A percentile compares a stretch with the other conserved stretches of the same genome.
phyloP scores from a whole-genome alignment of 2,329 filamentous ascomycete genomes.

The Diaporthe caulivora region DNA sequence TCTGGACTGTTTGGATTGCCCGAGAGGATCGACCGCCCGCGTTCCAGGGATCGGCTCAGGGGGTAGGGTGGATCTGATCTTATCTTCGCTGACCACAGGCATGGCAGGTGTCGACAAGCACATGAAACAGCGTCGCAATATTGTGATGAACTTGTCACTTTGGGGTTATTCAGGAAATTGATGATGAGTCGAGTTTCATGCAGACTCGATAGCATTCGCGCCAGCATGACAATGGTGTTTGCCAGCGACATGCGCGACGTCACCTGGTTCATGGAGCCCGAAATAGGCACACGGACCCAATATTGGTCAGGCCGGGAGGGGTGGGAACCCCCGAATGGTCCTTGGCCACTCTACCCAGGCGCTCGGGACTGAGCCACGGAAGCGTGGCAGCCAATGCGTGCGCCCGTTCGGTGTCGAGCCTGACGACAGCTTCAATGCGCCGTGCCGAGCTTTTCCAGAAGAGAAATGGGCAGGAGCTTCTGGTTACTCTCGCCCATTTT shows the following conservation, averaged over 20 bases:
- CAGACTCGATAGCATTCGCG: not conserved
- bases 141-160: conserved; percentile 27
- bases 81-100: conserved; percentile 8
- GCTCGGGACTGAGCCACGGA: conserved; percentile 4
- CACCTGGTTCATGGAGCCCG: conserved; percentile 7
- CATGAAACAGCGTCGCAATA: conserved; percentile 31
- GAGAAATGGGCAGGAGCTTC: not conserved
- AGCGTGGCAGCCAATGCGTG: conserved; percentile 5
- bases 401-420: not conserved
- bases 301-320: not conserved
- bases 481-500: not conserved
- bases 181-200: conserved; percentile 30
- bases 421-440: conserved; percentile 20
- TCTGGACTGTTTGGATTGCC: conserved; percentile 12
- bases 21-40: conserved; percentile 27
- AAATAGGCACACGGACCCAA: conserved; percentile 19
- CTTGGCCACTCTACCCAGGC: conserved; percentile 6
- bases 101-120: conserved; percentile 29
- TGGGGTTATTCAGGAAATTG: conserved; percentile 2
- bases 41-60: conserved; percentile 10
- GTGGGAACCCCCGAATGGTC: conserved; percentile 3
- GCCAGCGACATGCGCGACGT: conserved; percentile 16
- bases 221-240: conserved; percentile 17
- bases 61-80: conserved; percentile 6
- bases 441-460: conserved; percentile 5